These are phyloP conservation scores for Leptodermis oblonga DNA, from an alignment of 257 asterid genomes.

Conservation along the genomic window DNA sequence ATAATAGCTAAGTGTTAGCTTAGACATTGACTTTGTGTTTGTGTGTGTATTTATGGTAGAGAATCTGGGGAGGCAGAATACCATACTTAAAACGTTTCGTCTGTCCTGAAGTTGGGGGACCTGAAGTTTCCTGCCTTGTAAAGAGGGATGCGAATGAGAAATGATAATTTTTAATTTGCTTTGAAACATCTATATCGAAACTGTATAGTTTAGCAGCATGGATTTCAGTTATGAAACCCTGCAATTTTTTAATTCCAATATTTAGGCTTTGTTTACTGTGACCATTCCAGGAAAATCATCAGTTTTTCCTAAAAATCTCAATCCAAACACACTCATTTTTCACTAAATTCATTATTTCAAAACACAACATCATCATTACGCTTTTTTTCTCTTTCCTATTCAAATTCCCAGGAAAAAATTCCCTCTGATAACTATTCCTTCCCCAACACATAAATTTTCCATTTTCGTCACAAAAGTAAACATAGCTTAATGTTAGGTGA, in stretches of 20 bases:
- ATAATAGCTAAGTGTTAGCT: background rate
- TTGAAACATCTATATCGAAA: background rate
- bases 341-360: no score
- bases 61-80: background rate
- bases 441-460: no score
- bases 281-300: no score
- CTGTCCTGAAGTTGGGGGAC: background rate
- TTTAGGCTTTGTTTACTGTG: no score
- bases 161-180: background rate
- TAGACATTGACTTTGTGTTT: background rate
- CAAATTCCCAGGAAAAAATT: no score
- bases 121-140: background rate
- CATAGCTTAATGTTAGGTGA: background rate
- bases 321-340: no score
- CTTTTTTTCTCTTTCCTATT: no score
- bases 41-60: background rate
- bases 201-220: background rate
- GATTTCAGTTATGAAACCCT: slow-evolving; percentile 5
- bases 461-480: no score
- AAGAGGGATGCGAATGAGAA: background rate
- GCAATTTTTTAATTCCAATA: background rate
- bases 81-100: background rate
- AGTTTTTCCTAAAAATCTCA: no score
- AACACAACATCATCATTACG: no score
- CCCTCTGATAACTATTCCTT: no score